Base-by-base conservation (phyloP, 1,284 basidiomycete species). In the Microstroma glucosiphilum region DNA sequence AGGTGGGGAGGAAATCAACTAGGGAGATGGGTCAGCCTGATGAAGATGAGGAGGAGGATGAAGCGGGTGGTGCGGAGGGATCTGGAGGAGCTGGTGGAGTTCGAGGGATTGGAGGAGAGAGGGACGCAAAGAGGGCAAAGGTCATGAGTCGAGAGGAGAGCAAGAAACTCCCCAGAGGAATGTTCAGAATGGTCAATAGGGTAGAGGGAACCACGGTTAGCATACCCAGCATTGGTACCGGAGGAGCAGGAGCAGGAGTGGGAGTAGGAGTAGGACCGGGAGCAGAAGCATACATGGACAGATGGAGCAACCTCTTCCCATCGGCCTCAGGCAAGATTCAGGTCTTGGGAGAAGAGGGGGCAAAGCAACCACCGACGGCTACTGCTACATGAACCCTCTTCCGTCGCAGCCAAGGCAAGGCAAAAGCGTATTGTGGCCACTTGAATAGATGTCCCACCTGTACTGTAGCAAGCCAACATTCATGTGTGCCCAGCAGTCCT, bases 1-100 rank as follows among this genome's bases (percentile, higher is more conserved):
- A 78, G 59, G 78, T 77, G 8, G 72, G 74, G 11, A 62, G 70
- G 17, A 65, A 67, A 51, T 59, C 71, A 12, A 71, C 69, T 40
- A 55, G 61, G 42, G 63, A 66, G 54, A 37, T 37, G 30, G 30
- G 30, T 37, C 30, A 37, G 30, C 19, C n/a, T 11, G 58, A 57
- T 13, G 56, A 57, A 25, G 63, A 58, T 1, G 19, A 40, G 1
- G 46, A 30, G 7, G 60, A 59, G 6, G 60, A 57, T 30, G 12
- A 57, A 12, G 54, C 58, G 21, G 49, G 15, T 23, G 46, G 56
- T 13, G 60, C 57, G 41, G 53, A 25, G 30, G 26, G 58, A 56
- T 13, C 26, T 17, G 21, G 62, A 64, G 30, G 42, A 55, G 26
- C 40, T 57, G 30, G 49, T 40, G 21, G 62, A 63, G 15, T 43